Base-by-base conservation (phyloP, 169 alveolate species). In the Eimeria acervulina region DNA sequence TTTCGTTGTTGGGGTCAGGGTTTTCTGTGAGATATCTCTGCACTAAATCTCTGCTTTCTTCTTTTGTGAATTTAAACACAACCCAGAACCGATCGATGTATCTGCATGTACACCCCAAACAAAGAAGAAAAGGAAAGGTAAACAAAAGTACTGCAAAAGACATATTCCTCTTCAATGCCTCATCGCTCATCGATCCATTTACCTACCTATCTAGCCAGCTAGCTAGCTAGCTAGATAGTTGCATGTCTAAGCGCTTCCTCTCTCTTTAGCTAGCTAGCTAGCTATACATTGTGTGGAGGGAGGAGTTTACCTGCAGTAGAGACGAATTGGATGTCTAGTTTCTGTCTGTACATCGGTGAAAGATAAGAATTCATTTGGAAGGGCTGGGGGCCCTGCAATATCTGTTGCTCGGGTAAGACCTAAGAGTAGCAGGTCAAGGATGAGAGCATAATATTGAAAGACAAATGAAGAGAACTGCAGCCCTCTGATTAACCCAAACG, bases 1-100 rank as follows among this genome's bases (percentile, higher is more conserved):
- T 99, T 97, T 99, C 99, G 97, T 99, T 99, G 98, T 99, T 99
- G 55, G 99, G 99, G 95, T 99, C 99, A 19, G 99, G 99, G 97
- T 99, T 99, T 97, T 99, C 99, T 5, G 99, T 99, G 95, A 93
- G 91, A 76, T 92, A 99, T 90, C 99, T 97, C 97, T 99, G 99
- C 55, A 99, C 99, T 84, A 99, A 97, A 72, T 99, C 99, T 96
- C 99, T 97, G 2, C 99, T 98, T 92, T 99, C 99, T 70, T 98
- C 99, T 89, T 98, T 99, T 21, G 98, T 97, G 95, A 99, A 99
- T 95, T 99, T 98, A 96, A 99, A 99, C 40, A 99, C 98, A 91
- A 99, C 91, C 96, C 96, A 96, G 51, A 96, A 83, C 26, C 95
- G 92, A 38, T 96, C 97, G 40, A 96, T 84, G 95, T 96, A 96